Conservation (phyloP, 257 asterid genomes). For the Petrea volubilis region DNA sequence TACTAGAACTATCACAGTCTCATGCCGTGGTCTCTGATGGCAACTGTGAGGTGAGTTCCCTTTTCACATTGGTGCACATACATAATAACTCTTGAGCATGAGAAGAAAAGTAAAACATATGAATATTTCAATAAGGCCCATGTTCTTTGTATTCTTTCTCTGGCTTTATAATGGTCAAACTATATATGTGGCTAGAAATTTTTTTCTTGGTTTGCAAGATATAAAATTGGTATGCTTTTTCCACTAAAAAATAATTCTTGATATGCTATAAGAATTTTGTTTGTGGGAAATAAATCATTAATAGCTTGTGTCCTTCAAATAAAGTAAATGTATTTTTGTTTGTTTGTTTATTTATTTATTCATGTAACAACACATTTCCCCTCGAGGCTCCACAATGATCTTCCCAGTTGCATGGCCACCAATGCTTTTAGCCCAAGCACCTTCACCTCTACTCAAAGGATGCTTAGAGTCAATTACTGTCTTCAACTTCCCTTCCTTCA, state of each 20-base stretch:
- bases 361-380: too few species aligned
- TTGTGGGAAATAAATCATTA: neutral
- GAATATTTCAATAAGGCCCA: neutral
- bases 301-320: too few species aligned
- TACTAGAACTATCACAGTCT: neutral
- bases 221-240: too few species aligned
- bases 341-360: too few species aligned
- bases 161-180: neutral
- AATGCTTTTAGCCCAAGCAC: conserved; percentile 65
- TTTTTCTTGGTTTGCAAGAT: neutral
- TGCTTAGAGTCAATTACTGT: conserved; percentile 45
- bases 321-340: too few species aligned
- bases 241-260: neutral
- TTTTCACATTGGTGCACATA: neutral
- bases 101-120: neutral
- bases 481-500: conserved; percentile 59
- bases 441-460: conserved; percentile 51
- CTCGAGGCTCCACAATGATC: conserved; percentile 38
- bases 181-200: neutral
- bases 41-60: neutral
- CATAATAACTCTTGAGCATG: neutral
- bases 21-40: neutral
- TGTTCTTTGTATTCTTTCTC: neutral
- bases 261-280: neutral
- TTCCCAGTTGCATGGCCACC: conserved; percentile 73